A percentile compares a stretch with the other conserved stretches of the same genome.
phyloP scores from a whole-genome alignment of 352 stramenopile species.

The Pythium rishiriense region DNA sequence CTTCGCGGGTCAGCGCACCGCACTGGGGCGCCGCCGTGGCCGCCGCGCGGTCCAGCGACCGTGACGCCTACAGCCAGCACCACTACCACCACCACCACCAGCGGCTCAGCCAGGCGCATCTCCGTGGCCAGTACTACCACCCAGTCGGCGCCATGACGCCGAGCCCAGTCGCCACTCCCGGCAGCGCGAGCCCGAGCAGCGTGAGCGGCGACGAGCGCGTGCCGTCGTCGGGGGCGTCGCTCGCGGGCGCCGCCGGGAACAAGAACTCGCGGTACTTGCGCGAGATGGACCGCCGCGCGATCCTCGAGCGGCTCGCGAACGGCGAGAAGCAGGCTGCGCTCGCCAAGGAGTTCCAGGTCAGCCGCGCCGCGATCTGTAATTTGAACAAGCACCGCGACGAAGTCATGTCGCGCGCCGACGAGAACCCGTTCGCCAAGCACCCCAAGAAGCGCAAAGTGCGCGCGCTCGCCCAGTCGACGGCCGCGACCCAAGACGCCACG shows the following conservation, averaged over 20 bases:
- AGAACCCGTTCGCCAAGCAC: constrained; percentile 51
- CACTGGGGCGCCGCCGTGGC: constrained; percentile 1
- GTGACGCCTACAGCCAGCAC: neutral
- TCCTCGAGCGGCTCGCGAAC: constrained; percentile 47
- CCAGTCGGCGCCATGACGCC: neutral
- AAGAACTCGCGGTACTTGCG: constrained; percentile 62
- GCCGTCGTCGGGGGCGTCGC: neutral
- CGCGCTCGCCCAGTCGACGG: constrained; percentile 10
- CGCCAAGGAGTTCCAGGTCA: constrained; percentile 60
- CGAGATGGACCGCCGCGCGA: constrained; percentile 60
- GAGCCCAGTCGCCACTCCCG: constrained; percentile 3
- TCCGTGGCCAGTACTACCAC: neutral
- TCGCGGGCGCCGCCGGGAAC: neutral
- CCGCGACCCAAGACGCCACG: constrained; percentile 3
- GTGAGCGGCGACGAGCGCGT: constrained; percentile 9
- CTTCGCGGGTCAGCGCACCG: neutral
- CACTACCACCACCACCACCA: constrained; percentile 8
- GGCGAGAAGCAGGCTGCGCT: constrained; percentile 66
- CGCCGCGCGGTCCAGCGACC: neutral
- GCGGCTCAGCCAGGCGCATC: constrained; percentile 1
- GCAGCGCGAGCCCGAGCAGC: constrained; percentile 4
- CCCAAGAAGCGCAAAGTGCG: constrained; percentile 34
- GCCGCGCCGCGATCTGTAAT: constrained; percentile 60
- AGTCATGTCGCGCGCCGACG: constrained; percentile 41
- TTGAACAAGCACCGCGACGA: constrained; percentile 49